Conservation (phyloP, 768 basidiomycete species). For the Neoboletus brunneissimus region DNA sequence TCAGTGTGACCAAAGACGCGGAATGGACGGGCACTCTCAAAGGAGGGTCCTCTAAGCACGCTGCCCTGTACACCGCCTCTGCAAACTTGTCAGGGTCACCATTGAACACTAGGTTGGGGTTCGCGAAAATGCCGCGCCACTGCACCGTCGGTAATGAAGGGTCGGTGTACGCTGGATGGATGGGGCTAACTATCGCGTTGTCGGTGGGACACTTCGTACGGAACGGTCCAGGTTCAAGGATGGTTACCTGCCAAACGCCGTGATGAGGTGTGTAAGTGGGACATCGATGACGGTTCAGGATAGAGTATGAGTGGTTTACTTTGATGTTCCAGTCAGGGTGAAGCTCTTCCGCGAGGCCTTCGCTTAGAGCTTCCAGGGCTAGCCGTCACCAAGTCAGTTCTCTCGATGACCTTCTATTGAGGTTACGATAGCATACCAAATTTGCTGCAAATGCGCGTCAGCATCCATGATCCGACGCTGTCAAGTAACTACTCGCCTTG, state of each 20-base stretch:
- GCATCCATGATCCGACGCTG: background rate
- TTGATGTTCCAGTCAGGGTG: conserved; percentile 24
- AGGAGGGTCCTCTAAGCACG: conserved; percentile 16
- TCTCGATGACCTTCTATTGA: background rate
- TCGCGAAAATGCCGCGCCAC: background rate
- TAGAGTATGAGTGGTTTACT: background rate
- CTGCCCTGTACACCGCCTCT: background rate
- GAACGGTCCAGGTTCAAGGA: conserved; percentile 4
- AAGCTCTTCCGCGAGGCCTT: conserved; percentile 14
- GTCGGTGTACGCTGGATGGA: background rate
- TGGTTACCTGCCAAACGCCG: background rate
- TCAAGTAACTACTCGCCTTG: conserved; percentile 11
- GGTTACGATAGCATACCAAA: conserved; percentile 6
- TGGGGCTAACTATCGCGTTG: background rate
- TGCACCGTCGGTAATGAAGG: background rate
- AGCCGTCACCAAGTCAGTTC: background rate
- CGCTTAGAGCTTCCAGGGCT: conserved; percentile 16
- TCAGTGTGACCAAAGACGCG: background rate
- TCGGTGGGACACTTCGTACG: background rate
- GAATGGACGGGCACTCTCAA: conserved; percentile 15
- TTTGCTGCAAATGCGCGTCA: conserved; percentile 10
- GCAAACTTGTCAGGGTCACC: conserved; percentile 21
- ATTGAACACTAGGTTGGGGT: background rate
- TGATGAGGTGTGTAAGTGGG: background rate
- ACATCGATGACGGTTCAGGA: background rate